Evolutionary conservation across 78 protist genomes (phyloP), one percentile per base, ranked within the genome.

Genomic region (Isochrysis galbana): DNA sequence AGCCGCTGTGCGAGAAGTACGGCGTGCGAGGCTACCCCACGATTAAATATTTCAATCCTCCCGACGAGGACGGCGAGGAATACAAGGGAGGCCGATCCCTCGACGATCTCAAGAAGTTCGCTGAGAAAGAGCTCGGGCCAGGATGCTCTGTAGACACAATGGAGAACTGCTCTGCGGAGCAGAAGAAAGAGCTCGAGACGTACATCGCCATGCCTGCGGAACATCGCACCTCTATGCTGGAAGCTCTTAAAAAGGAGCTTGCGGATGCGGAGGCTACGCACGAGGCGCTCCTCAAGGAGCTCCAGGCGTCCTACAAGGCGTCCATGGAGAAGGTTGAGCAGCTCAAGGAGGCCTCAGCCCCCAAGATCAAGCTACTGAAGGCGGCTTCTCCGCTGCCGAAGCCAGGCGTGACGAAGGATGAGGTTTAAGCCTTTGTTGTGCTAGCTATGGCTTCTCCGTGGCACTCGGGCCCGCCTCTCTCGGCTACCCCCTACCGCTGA

Each of bases 11-110:
- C 55, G 78, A 78, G 48, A 32, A 45, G 55, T 32, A 39, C 87
- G 89, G 80, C 45, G 88, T 91, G 34, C 1, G 55, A 32, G 93
- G 93, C 48, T 91, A 25, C 87, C 93, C 93, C 10, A 90, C 92
- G 23, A 54, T 89, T 36, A 47, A 45, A n/a, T 36, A 14, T 17
- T 77, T 77, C 86, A 77, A 38, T 14, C 44, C 42, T 19, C n/a
- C 86, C 1, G 86, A 39, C 46, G 47, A 77, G 46, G 47, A 77
- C 14, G 86, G 86, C 72, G 78, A 87, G 47, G 91, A 87, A 70
- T 87, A 87, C 78, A 19, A 87, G 78, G 91, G 91, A 70, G 91
- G 91, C 51, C 77, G 91, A 10, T n/a, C 5, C 23, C 44, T 39
- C 48, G 74, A 48, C 45, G 10, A 25, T 42, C 39, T 83, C 25